Evolutionary conservation across 257 asterid genomes (phyloP), one percentile per base, ranked within the genome.

Genomic region (Penstemon davidsonii): DNA sequence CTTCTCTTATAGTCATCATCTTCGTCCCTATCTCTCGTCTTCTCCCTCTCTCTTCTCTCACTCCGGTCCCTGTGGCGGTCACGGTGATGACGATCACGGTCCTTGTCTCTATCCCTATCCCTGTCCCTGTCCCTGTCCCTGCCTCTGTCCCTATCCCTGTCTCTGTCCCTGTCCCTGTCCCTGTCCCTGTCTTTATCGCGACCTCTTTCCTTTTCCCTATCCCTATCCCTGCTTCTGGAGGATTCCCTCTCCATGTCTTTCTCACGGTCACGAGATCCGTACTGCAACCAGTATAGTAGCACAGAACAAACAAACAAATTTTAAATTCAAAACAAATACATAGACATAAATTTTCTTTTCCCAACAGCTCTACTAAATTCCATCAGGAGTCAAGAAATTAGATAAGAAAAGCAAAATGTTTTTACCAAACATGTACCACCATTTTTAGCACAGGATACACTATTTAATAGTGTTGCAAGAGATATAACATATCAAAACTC

Each of bases 31-130:
- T 85, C 96, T 78, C 86, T 84, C 45, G 94, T 86, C 78, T 86
- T 87, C 72, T 84, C 96, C 75, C 87, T 87, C 70, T 84, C 96
- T 76, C 86, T 90, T 75, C 85, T 85, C 55, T 83, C 96, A 78
- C 88, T 74, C 3, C 83, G 83, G 63, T 92, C 98, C 67, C 88
- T 82, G 69, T 82, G 84, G 66, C 87, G 90, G 58, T 85, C 96
- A 37, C 88, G 77, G 55, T 79, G 95, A 78, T 80, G 86, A 3
- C 83, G 88, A 67, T 85, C 97, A 55, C 82, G 85, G 45, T 86
- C 95, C 68, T 70, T 87, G 38, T 82, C 92, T 25, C 89, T 69
- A 59, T 84, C 96, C 42, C 80, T 78, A 5, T 86, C 82, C 76
- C 79, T 74, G 52, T 80, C 83, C 47, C 72, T 81, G 19, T 74